These are phyloP conservation scores for Aureobasidium sp. DNA, from an alignment of 2,329 filamentous ascomycete genomes.

Conservation along the genomic window DNA sequence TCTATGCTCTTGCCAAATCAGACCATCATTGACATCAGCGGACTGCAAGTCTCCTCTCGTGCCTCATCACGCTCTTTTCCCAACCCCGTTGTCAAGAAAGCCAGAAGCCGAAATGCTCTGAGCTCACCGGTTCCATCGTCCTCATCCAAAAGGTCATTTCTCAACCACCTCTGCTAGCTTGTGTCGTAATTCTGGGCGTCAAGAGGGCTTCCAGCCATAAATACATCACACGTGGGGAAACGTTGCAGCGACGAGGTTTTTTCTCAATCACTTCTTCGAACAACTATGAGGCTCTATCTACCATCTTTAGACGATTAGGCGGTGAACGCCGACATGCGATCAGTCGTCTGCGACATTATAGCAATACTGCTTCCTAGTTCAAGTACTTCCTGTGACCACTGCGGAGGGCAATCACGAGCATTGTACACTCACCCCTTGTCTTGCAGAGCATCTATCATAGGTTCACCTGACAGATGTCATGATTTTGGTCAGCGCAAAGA, in stretches of 20 bases:
- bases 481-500: neutral
- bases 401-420: too few species aligned
- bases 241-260: neutral
- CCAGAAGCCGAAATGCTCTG: neutral
- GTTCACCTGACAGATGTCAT: neutral
- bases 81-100: neutral
- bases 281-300: neutral
- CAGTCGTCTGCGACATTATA: neutral
- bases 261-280: neutral
- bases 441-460: neutral
- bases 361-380: neutral
- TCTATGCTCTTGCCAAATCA: neutral
- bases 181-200: neutral
- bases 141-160: neutral
- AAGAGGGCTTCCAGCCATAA: neutral
- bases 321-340: neutral
- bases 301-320: neutral
- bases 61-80: neutral
- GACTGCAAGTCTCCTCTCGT: neutral
- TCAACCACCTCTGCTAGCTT: slow-evolving; percentile 2
- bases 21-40: neutral
- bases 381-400: too few species aligned
- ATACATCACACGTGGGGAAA: neutral
- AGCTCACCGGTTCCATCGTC: neutral
- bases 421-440: too few species aligned